A percentile compares a stretch with the other conserved stretches of the same genome.
phyloP scores from a whole-genome alignment of 768 basidiomycete genomes.

The Tulasnella sp. region DNA sequence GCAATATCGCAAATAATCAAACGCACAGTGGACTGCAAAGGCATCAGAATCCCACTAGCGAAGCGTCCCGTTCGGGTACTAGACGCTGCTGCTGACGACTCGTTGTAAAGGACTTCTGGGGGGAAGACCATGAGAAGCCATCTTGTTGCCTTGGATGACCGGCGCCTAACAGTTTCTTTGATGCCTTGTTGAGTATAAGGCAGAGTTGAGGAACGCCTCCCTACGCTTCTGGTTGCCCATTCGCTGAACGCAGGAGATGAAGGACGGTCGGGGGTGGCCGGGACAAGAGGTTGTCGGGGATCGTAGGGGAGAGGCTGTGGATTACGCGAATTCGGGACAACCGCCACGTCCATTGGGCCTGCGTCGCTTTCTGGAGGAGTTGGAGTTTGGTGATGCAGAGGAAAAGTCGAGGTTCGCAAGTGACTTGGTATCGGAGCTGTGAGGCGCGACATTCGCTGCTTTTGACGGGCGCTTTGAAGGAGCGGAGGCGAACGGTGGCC shows the following conservation, averaged over 20 bases:
- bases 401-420: constrained; percentile 12
- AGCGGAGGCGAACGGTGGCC: not conserved
- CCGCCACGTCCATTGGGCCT: not conserved
- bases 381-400: constrained; percentile 10
- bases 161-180: constrained; percentile 42
- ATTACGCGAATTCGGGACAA: constrained; percentile 4
- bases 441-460: not conserved
- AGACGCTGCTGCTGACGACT: constrained; percentile 58
- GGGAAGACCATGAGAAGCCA: constrained; percentile 67
- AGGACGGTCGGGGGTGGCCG: constrained; percentile 18
- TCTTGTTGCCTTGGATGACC: constrained; percentile 38
- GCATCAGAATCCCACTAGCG: constrained; percentile 68
- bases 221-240: constrained; percentile 41
- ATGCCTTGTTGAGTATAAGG: constrained; percentile 52
- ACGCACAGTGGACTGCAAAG: constrained; percentile 65
- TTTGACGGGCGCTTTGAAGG: not conserved
- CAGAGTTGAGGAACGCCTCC: constrained; percentile 48
- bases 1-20: not conserved
- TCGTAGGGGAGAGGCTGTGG: not conserved
- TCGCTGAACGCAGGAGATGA: constrained; percentile 20
- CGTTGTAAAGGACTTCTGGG: constrained; percentile 54
- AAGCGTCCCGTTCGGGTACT: constrained; percentile 58
- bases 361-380: constrained; percentile 27
- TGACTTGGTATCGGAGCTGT: constrained; percentile 20
- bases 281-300: not conserved